phyloP scores from a whole-genome alignment of 2,329 filamentous ascomycete species.

The Orbilia brochopaga region DNA sequence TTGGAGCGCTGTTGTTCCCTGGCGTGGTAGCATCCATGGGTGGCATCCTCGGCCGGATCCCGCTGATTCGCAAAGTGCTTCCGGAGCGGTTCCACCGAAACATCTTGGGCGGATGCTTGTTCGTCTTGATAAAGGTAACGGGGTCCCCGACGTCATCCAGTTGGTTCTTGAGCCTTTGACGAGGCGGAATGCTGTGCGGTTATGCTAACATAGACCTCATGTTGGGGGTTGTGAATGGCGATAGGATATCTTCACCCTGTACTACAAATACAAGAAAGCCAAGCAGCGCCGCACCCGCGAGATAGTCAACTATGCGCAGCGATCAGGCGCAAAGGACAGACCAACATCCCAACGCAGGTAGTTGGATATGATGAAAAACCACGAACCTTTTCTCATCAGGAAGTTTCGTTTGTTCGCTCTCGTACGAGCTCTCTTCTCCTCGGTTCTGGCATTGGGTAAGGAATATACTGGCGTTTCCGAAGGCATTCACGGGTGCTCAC shows the following conservation, averaged over 20 bases:
- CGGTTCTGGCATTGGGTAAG: conserved; percentile 36
- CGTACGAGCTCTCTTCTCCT: conserved; percentile 52
- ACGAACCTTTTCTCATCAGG: conserved; percentile 53
- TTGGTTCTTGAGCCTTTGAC: not conserved
- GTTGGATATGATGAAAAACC: conserved; percentile 20
- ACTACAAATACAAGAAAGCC: conserved; percentile 69
- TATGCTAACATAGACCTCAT: conserved; percentile 25
- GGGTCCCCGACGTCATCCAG: conserved; percentile 6
- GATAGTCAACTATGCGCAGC: conserved; percentile 61
- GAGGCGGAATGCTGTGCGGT: not conserved
- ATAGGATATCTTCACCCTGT: conserved; percentile 66
- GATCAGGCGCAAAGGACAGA: conserved; percentile 11
- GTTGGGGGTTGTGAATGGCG: conserved; percentile 16
- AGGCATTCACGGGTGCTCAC: conserved; percentile 27
- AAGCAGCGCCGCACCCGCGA: conserved; percentile 65
- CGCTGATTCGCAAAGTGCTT: conserved; percentile 65
- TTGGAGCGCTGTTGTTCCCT: conserved; percentile 79
- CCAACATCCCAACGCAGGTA: conserved; percentile 30
- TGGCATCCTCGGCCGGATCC: conserved; percentile 71
- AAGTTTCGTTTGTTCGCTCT: conserved; percentile 56
- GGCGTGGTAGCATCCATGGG: conserved; percentile 79
- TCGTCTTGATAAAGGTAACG: conserved; percentile 75
- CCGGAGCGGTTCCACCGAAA: conserved; percentile 88
- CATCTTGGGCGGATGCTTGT: conserved; percentile 84
- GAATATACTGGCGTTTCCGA: conserved; percentile 36